Conservation (phyloP, 2,329 filamentous ascomycete species). For the Esteya vermicola region DNA sequence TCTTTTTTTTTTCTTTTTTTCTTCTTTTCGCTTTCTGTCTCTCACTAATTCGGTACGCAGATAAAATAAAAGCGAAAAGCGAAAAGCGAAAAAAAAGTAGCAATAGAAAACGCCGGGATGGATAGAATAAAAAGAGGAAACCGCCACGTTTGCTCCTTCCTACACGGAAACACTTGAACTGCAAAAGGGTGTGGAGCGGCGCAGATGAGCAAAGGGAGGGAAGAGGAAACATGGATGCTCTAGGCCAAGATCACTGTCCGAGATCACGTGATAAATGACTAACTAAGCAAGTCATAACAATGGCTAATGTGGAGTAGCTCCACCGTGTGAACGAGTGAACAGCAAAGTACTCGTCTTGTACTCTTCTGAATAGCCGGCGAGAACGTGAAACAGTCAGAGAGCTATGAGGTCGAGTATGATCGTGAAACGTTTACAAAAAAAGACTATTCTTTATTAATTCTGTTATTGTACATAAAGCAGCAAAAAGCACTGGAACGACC, state of each 20-base stretch:
- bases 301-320: neutral
- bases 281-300: neutral
- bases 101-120: too few species aligned
- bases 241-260: neutral
- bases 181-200: neutral
- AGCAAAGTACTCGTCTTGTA: too few species aligned
- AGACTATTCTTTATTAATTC: neutral
- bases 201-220: conserved; percentile 1
- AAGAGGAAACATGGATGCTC: neutral
- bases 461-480: neutral
- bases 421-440: too few species aligned
- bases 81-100: neutral
- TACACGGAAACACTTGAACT: too few species aligned
- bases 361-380: neutral
- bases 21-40: too few species aligned
- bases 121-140: too few species aligned
- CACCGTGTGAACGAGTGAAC: too few species aligned
- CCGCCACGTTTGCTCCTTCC: neutral
- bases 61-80: too few species aligned
- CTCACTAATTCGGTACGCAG: too few species aligned
- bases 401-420: too few species aligned
- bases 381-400: too few species aligned
- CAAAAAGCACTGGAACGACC: neutral
- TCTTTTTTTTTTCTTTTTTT: too few species aligned
- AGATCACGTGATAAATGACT: neutral